Conservation (phyloP, 2,329 filamentous ascomycete genomes). For the Coniochaeta sp. region DNA sequence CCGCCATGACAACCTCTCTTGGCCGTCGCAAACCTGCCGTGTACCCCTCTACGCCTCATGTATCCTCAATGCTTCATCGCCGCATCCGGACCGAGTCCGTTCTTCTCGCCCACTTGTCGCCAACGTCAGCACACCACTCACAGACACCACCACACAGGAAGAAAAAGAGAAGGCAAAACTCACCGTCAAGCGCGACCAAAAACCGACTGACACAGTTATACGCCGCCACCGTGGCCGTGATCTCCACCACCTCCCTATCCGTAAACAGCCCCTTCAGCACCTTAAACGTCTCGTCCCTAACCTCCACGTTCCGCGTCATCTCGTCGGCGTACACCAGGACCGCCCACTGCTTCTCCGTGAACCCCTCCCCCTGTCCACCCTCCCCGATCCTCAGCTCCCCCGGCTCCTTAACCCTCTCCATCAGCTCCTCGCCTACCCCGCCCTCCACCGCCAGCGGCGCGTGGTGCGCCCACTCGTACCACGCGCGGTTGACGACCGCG, state of each 20-base stretch:
- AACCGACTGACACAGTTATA: conserved; percentile 86
- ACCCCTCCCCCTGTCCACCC: conserved; percentile 22
- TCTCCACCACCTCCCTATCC: conserved; percentile 71
- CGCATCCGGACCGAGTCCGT: conserved; percentile 41
- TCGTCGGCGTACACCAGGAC: conserved; percentile 71
- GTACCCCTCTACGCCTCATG: neutral
- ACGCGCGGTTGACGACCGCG: conserved; percentile 71
- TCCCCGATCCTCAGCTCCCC: conserved; percentile 16
- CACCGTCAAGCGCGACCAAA: conserved; percentile 72
- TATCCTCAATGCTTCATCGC: conserved; percentile 22
- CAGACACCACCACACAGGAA: too few relatives aligned
- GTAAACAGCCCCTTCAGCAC: conserved; percentile 53
- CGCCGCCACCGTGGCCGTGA: conserved; percentile 69
- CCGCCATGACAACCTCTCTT: neutral
- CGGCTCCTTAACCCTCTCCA: conserved; percentile 35
- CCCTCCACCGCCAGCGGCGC: conserved; percentile 57
- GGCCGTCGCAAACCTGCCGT: neutral
- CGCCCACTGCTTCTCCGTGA: conserved; percentile 57
- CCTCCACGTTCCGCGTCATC: conserved; percentile 70
- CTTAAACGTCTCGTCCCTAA: conserved; percentile 62
- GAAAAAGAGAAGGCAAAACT: conserved; percentile 18
- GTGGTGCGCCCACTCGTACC: conserved; percentile 82
- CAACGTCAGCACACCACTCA: conserved; percentile 11
- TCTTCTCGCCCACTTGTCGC: conserved; percentile 51
- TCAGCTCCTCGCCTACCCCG: conserved; percentile 45